phyloP scores from a whole-genome alignment of 305 asterid genomes.

The Ilex paraguariensis region DNA sequence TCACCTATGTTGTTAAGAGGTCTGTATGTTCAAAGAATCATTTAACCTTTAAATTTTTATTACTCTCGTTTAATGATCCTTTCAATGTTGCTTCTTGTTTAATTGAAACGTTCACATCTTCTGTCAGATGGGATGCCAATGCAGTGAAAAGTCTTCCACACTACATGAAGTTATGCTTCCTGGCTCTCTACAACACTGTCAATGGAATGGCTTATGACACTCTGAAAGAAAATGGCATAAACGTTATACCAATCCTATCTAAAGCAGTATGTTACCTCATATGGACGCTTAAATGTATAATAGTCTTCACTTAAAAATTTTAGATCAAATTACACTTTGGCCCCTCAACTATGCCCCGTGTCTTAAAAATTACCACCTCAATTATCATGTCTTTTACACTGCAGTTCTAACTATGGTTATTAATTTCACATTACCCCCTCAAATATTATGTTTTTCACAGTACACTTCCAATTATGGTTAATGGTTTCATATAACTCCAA shows the following conservation, averaged over 20 bases:
- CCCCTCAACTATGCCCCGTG: no score
- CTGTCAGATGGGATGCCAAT: constrained; percentile 15
- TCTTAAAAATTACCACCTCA: no score
- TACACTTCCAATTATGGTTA: no score
- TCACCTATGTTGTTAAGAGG: constrained; percentile 4
- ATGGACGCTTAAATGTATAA: no score
- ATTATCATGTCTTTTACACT: no score
- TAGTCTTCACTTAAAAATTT: no score
- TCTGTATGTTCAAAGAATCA: background rate
- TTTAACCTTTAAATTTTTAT: background rate
- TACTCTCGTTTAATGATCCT: background rate
- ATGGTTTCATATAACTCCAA: no score
- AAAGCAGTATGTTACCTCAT: background rate
- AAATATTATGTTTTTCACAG: no score
- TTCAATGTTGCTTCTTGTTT: background rate
- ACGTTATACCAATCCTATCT: constrained; percentile 1
- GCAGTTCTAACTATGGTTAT: no score
- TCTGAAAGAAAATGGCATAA: constrained; percentile 8
- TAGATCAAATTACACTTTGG: no score
- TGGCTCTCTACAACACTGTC: constrained; percentile 20
- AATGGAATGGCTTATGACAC: constrained; percentile 15
- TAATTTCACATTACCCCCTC: no score
- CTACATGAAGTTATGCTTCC: constrained; percentile 14
- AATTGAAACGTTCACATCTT: background rate
- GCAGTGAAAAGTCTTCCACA: constrained; percentile 12